Evolutionary conservation across 2,329 filamentous ascomycete genomes (phyloP).

Genomic region (Colletotrichum limetticola): DNA sequence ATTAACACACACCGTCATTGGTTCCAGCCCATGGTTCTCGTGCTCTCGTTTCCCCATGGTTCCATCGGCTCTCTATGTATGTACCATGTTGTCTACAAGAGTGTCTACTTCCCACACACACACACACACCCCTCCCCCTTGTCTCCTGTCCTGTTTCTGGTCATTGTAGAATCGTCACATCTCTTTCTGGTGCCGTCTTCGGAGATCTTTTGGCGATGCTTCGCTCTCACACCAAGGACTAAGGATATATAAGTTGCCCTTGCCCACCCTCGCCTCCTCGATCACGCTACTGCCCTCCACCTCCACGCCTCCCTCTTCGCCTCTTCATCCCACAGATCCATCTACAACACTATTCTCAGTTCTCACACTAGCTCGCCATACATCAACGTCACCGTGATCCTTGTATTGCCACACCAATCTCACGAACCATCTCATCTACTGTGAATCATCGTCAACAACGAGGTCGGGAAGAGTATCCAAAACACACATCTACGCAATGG

Average conservation of each 20-base stretch:
- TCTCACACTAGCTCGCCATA: neutral
- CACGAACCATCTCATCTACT: neutral
- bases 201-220: constrained; percentile 15
- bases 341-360: neutral
- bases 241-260: constrained; percentile 2
- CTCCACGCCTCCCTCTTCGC: neutral
- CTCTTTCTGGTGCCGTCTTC: constrained; percentile 6
- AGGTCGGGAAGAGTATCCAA: neutral
- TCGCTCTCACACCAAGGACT: neutral
- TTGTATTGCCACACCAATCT: neutral
- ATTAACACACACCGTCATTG: neutral
- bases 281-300: constrained; percentile 7
- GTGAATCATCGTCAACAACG: neutral
- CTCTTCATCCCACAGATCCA: constrained; percentile 11
- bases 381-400: neutral
- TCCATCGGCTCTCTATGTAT: constrained; percentile 6
- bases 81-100: neutral
- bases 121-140: neutral
- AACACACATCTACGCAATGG: neutral
- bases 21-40: neutral
- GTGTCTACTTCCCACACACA: neutral
- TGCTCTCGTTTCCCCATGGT: constrained; percentile 5
- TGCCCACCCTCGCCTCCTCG: constrained; percentile 6
- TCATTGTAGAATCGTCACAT: neutral
- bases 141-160: neutral